Evolutionary conservation across 176 grass and related monocot genomes (phyloP), one percentile per base, ranked within the genome.

Genomic region (Typha latifolia): DNA sequence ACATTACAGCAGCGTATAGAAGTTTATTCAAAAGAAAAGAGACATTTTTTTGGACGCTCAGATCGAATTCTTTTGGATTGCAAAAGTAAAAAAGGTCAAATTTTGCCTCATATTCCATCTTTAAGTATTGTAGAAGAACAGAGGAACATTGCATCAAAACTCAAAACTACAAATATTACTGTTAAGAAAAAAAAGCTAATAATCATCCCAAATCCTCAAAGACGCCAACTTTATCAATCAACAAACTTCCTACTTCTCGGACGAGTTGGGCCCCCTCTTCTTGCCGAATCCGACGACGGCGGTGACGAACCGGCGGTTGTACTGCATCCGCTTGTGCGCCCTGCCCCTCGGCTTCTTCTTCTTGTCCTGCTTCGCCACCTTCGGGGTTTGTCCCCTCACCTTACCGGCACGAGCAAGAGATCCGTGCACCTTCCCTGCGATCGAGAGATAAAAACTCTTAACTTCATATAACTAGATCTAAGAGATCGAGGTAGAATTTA

Each of bases 291-390:
- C 62, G 26, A 64, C 62, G 3, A 64, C 62, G 26, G 62, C 62
- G 62, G 62, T 64, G 29, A 64, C 62, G 62, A 64, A 64, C 22
- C 62, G 62, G 62, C 62, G 62, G 62, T 64, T 64, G 62, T 64
- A 64, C 62, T 64, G 62, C 27, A 64, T 64, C 26, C 62, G 62
- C 27, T 64, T 64, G 27, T 64, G 14, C 62, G 62, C 62, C 62
- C 26, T 26, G 26, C 62, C 62, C 62, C 27, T 64, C 62, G 62
- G 62, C 62, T 64, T 64, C 26, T 64, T 64, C 62, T 64, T 64
- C 23, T 64, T 64, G 12, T 64, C 62, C 62, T 64, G 62, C 62
- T 64, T 64, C 62, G 62, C 62, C 62, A 64, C 62, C 62, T 64
- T 64, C 62, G 62, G 27, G 24, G 62, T 64, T 32, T 64, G 62